Evolutionary conservation across 768 basidiomycete genomes (phyloP), one percentile per base, ranked within the genome.

Genomic region (Tephrocybe sp.): DNA sequence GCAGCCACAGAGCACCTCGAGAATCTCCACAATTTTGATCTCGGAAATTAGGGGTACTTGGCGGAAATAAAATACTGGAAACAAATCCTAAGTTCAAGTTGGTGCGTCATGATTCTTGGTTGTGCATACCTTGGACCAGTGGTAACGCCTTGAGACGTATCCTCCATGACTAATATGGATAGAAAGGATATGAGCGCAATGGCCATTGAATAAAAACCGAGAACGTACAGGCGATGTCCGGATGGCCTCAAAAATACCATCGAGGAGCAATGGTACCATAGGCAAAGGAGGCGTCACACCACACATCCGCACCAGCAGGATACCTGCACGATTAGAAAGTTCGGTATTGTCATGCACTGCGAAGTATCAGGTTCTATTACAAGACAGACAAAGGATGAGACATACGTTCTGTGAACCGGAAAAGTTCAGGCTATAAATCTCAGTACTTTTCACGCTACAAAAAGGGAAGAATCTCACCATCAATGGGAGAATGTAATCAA

Each of bases 121-220:
- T 51, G 2, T 31, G 59, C 69, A 35, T 38, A 81, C 85, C 83
- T 77, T 92, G 89, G 11, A 96, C 76, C 14, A 94, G 75, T 4
- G 92, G 92, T 47, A 97, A 69, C 19, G 89, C 88, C 66, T 93
- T 92, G 50, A 94, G 72, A 22, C 92, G 83, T 14, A 93, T 87
- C 61, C 83, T 79, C 92, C 92, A 97, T 1, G 91, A 93, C 87
- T 92, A 54, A 13, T 20, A 32, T 16, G 34, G 16, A 44, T 35
- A 39, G 42, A 39, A 54, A 57, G 11, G 38, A 30, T 13, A 11
- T 39, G 11, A 41, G 35, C 20, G 60, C 5, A 30, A 16, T n/a
- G 12, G 0, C 2, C 17, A n/a, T 26, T 7, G 26, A 4, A 4
- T 4, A 26, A 26, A 26, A 17, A 33, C 5, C 2, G 9, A 7